Base-by-base conservation (phyloP, 1,284 basidiomycete genomes). In the Garcileccinum viscosum region DNA sequence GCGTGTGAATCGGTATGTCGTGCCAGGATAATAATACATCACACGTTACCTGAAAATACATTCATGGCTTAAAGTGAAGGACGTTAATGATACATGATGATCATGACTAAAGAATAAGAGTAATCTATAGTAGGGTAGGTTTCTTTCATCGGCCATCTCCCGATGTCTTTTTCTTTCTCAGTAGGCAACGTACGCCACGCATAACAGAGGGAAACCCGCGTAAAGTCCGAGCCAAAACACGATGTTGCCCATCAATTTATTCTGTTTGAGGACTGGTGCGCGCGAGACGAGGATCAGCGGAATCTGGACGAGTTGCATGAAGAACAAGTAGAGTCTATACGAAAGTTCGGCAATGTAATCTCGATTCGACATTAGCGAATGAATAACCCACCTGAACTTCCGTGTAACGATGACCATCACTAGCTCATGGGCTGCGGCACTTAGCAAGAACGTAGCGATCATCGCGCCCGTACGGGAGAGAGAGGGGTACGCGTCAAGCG, bases 401-500 rank as follows among this genome's bases (percentile, higher is more conserved):
- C 94, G 90, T 40, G 94, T 95, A n/a, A 97, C 96, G 66, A 97
- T 89, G 1, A 93, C 92, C 97, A 99, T 99, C 69, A 99, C 96
- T 62, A 99, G 86, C 81, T 99, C 97, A 77, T 99, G 97, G 42
- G 93, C 92, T 65, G 89, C 87, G 1, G 96, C 96, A 67, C 93
- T 95, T 56, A 98, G 83, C 15, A 98, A 80, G 84, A 99, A 99
- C 0, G 97, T 99, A 63, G 96, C 72, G 76, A 97, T 90, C 87
- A 97, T 96, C 22, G 97, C 97, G 58, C 87, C 86, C 14, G 87
- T 87, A 71, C 88, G 89, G 40, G 93, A 93, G 50, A 98, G 66
- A 27, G 78, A 81, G 64, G 90, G 88, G 80, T 93, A 93, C 61
- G 90, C 89, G 47, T 90, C 85, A 69, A 98, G 95, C 17, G 94